Evolutionary conservation across 1,139 yeast species (phyloP), one percentile per base, ranked within the genome.

Genomic region (Debaryomyces udenii): DNA sequence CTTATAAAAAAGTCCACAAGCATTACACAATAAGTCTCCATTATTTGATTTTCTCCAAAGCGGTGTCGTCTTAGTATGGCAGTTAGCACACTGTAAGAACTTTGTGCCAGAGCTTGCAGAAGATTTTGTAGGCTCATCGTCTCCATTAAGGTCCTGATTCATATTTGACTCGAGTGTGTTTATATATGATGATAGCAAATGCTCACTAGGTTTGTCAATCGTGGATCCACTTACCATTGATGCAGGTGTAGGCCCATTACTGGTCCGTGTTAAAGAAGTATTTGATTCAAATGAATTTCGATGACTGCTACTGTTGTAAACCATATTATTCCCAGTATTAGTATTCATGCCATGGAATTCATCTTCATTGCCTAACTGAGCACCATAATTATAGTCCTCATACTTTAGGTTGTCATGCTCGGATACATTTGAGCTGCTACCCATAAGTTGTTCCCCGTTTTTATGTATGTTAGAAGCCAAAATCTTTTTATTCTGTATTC

Each of bases 1-100:
- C 50, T 70, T 71, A 51, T 68, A 70, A 48, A 72, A 72, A 39
- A 73, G 61, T 3, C 78, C 78, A 52, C 78, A 73, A 0, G 78
- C 78, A 49, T 73, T 73, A 49, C 78, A 73, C 26, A 73, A 56
- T 38, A 73, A 61, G 42, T 69, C 74, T 2, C 78, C 77, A 37
- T 63, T 61, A 49, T 62, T 66, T n/a, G 74, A 60, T 44, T 68
- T 70, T 36, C 78, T 58, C 78, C 78, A 73, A 11, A 73, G 55
- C 3, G 78, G 78, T 2, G 78, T 72, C 2, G 78, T 71, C 43
- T 59, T 63, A 7, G 78, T 72, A 35, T 66, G 69, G 50, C 78
- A 73, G 53, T 73, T 72, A 29, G 74, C 56, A 44, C 78, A 73
- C 46, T 69, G 74, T 28, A 70, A 53, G 1, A 58, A 45, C 40